Evolutionary conservation across 1,284 basidiomycete species (phyloP).

Genomic region (Ceratobasidium sp.): DNA sequence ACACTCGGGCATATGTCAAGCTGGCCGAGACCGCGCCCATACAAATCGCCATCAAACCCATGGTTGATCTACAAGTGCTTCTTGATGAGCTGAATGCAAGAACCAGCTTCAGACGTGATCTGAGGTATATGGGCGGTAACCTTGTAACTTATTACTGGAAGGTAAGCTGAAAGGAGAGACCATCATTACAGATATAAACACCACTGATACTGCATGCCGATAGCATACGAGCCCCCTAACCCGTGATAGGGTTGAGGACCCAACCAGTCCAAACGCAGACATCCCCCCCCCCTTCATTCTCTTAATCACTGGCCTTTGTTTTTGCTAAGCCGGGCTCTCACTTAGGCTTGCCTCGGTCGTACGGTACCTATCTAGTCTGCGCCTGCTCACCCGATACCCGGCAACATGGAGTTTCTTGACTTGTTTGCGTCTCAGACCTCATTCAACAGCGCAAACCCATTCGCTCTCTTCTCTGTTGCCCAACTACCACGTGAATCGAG

Average conservation of each 20-base stretch:
- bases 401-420: constrained; percentile 23
- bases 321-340: too few relatives aligned
- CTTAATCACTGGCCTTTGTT: not conserved
- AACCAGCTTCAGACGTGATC: not conserved
- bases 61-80: not conserved
- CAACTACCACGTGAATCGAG: constrained; percentile 24
- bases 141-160: not conserved
- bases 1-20: too few relatives aligned
- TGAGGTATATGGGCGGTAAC: constrained; percentile 5
- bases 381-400: not conserved
- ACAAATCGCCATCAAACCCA: too few relatives aligned
- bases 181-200: not conserved
- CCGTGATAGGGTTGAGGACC: not conserved
- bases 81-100: not conserved
- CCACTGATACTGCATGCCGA: not conserved
- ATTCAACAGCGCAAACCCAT: constrained; percentile 35
- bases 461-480: constrained; percentile 32
- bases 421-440: constrained; percentile 18
- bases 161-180: not conserved
- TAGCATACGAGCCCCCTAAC: not conserved
- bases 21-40: too few relatives aligned
- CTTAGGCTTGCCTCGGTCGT: too few relatives aligned
- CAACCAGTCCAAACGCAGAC: not conserved
- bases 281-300: not conserved
- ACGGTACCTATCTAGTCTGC: too few relatives aligned